These are phyloP conservation scores for Acer campestre DNA, from an alignment of 345 rosid species.

Conservation along the genomic window DNA sequence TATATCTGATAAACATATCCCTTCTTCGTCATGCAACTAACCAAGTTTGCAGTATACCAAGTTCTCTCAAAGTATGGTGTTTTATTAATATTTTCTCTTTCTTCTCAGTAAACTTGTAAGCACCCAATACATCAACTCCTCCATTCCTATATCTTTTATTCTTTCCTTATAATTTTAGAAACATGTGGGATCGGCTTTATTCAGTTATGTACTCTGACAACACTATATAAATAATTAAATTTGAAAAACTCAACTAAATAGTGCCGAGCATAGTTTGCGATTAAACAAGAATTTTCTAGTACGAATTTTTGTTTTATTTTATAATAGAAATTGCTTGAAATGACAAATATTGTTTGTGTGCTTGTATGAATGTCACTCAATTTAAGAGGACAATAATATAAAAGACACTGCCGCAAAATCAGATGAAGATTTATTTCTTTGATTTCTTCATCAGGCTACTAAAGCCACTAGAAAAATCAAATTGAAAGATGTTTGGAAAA, in stretches of 20 bases:
- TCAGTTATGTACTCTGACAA: neutral
- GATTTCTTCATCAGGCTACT: too few relatives aligned
- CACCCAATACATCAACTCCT: neutral
- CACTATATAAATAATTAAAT: neutral
- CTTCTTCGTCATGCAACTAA: neutral
- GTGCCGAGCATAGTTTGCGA: neutral
- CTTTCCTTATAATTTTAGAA: neutral
- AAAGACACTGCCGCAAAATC: too few relatives aligned
- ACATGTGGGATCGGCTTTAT: neutral
- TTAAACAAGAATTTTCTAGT: neutral
- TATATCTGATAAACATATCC: neutral
- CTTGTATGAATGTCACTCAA: too few relatives aligned
- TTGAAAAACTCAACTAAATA: neutral
- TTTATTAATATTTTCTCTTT: neutral
- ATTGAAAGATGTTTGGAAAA: neutral
- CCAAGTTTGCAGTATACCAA: neutral
- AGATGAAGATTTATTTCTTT: too few relatives aligned
- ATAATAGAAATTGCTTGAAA: too few relatives aligned
- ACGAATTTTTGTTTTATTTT: neutral
- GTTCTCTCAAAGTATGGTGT: neutral
- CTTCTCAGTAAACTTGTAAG: neutral
- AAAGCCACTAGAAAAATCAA: neutral
- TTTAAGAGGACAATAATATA: too few relatives aligned
- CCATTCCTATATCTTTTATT: neutral
- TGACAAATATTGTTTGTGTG: neutral